These are phyloP conservation scores for Cyclotella baltica DNA, from an alignment of 108 stramenopile genomes.

Conservation along the genomic window DNA sequence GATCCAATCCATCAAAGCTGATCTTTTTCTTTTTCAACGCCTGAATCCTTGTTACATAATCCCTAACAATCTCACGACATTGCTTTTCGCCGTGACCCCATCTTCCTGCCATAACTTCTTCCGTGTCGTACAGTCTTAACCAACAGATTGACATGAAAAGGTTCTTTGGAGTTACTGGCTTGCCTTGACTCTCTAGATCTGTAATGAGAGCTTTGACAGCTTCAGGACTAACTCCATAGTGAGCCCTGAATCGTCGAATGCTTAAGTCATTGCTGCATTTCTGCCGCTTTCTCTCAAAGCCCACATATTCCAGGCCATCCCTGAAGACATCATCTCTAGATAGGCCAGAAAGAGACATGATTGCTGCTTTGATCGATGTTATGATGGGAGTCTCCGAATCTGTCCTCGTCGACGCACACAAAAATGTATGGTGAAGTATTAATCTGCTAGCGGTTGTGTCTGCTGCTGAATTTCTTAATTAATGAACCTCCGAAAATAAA, in stretches of 20 bases:
- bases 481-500: no score
- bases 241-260: background rate
- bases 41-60: background rate
- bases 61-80: conserved; percentile 7
- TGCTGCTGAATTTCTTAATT: no score
- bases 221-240: conserved; percentile 6
- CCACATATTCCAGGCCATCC: background rate
- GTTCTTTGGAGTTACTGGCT: background rate
- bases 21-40: background rate
- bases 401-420: no score
- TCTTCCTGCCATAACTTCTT: conserved; percentile 19
- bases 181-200: conserved; percentile 4
- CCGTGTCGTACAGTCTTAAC: conserved; percentile 13
- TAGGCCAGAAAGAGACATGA: no score
- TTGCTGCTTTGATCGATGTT: no score
- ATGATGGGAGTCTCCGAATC: no score
- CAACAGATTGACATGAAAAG: conserved; percentile 13
- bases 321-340: background rate
- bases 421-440: no score
- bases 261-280: background rate
- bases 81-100: no score
- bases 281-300: background rate
- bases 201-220: background rate
- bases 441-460: no score
- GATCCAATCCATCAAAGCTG: background rate